Base-by-base conservation (phyloP, 2,329 filamentous ascomycete genomes). In the Incumbomyces lentus region DNA sequence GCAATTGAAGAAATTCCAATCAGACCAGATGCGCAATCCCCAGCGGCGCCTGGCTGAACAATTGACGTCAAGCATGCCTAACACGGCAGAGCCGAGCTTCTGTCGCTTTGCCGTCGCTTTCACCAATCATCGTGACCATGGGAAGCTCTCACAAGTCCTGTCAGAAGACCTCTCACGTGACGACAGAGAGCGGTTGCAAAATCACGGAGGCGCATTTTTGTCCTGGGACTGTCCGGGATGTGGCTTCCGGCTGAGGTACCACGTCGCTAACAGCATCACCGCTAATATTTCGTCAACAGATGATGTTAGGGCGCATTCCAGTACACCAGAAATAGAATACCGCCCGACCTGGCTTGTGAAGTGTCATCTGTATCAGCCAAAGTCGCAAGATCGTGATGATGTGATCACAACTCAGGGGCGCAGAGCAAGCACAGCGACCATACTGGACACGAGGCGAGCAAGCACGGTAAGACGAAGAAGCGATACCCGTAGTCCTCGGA, bases 181-280 rank as follows among this genome's bases (percentile, higher is more conserved):
- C 5, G 50, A 56, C 19, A 39, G 29, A 19, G 49, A 44, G 13
- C 45, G 48, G 29, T 44, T 57, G 10, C 44, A 40, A 35, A 47
- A 49, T 10, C 47, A 49, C 29, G 49, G 47, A 16, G 56, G 56
- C 18, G 53, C 49, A 2, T 58, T 49, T 34, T 40, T 58, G 12
- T 50, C 51, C 35, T 58, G 56, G 56, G 48, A 55, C 36, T 58
- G 56, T 40, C 47, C 53, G 13, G 43, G 54, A 14, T 58, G 56
- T 41, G 49, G 49, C 11, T 57, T 52, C 43, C 50, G 49, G 16
- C 42, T 57, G 12, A 53, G 49, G 41, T 56, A 53, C 37, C 54
- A 58, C 30, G 53, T 58, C 13, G 32, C 42, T 22, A 49, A 37
- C 38, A 54, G 51, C 47, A 37, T 39, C 14, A 47, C 44, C 13